Evolutionary conservation across 257 asterid genomes (phyloP), one percentile per base, ranked within the genome.

Genomic region (Solanum medicagineum): DNA sequence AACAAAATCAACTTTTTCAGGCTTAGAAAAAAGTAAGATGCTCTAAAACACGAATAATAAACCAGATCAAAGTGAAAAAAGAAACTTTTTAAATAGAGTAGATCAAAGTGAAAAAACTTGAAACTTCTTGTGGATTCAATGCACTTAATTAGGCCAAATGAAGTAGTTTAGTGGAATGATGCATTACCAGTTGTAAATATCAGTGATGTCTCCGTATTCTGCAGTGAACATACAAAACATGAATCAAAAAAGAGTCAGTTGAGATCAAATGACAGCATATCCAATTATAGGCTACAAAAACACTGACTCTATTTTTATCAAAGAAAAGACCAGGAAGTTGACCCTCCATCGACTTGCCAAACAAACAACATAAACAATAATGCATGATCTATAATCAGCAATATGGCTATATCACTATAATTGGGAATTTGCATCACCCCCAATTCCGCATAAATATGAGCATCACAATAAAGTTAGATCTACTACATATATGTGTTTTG

Each of bases 191-290:
- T 93, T 96, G 90, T 96, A 96, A 53, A 96, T 93, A 89, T 95
- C 90, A 20, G 99, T 95, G 89, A 95, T 88, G 83, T 92, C 97
- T 85, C 99, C 99, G 86, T 94, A 96, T 87, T 95, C 98, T 96
- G 99, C 93, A 53, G 63, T 77, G 63, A 77, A 77, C 47, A 77
- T 77, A 77, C 47, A 51, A 26, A 77, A 77, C 26, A 77, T 77
- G 49, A 53, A 77, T 16, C 65, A 53, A 26, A 53, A 77, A 77
- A 51, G 63, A 77, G 83, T 77, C 65, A 77, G 83, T 16, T 53
- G 22, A 77, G 83, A 77, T 77, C 47, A 51, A 77, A 51, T 26
- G 63, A 77, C 83, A 77, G 47, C 10, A 77, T 77, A 53, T 24
- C 45, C 47, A 51, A 53, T 26, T 53, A 26, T 8, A 77, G 63